phyloP scores from a whole-genome alignment of 2,329 filamentous ascomycete species.

The Trichoderma pleuroti region DNA sequence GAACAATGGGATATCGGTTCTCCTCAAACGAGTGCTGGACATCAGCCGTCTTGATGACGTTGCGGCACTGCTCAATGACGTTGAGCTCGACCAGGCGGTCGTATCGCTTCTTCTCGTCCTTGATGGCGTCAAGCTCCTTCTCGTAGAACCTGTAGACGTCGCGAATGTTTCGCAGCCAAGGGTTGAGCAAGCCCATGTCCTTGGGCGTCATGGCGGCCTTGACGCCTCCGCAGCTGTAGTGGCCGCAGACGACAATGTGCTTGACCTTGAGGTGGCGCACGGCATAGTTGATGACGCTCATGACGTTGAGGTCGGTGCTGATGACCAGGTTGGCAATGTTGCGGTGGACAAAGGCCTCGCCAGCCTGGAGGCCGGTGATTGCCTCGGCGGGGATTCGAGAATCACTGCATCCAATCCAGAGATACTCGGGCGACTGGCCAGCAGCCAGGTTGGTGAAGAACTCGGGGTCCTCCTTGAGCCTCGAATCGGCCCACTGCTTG shows the following conservation, averaged over 20 bases:
- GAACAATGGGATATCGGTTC: conserved; percentile 65
- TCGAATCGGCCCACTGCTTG: conserved; percentile 59
- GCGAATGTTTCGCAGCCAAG: conserved; percentile 70
- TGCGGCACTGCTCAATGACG: conserved; percentile 72
- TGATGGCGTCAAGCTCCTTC: conserved; percentile 62
- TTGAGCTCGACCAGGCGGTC: conserved; percentile 79
- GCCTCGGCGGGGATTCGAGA: conserved; percentile 88
- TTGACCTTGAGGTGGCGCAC: conserved; percentile 77
- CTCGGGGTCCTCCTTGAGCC: conserved; percentile 55
- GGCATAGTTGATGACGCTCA: conserved; percentile 82
- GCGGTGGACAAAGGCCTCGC: conserved; percentile 89
- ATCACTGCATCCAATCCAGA: conserved; percentile 91
- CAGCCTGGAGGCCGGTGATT: conserved; percentile 77
- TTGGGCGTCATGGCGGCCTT: conserved; percentile 70
- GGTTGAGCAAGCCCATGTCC: conserved; percentile 68
- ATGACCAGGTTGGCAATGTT: conserved; percentile 46
- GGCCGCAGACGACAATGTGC: conserved; percentile 75
- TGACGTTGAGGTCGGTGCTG: conserved; percentile 74
- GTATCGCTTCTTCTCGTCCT: conserved; percentile 57
- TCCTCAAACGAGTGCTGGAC: conserved; percentile 68
- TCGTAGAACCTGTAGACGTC: conserved; percentile 72
- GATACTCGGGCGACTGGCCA: conserved; percentile 67
- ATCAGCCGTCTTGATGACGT: conserved; percentile 73
- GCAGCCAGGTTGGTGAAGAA: conserved; percentile 63
- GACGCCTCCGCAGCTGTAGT: conserved; percentile 75